These are phyloP conservation scores for Colletotrichum euphorbiae DNA, from an alignment of 2,329 filamentous ascomycete species.

Conservation along the genomic window DNA sequence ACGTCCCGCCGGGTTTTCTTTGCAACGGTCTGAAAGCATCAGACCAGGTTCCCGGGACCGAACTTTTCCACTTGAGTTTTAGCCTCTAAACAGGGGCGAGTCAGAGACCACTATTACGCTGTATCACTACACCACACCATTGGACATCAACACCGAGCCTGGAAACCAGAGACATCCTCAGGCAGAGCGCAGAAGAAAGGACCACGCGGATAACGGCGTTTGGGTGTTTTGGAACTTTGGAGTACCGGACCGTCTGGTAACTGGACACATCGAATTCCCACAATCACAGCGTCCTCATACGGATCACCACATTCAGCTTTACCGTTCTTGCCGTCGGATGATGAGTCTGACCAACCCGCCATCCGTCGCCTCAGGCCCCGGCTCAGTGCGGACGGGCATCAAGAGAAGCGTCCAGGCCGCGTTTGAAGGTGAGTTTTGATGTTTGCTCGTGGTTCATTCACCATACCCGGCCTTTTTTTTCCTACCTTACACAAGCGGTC, in stretches of 20 bases:
- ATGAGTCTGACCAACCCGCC: conserved; percentile 69
- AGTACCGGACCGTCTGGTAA: conserved; percentile 14
- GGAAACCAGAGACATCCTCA: conserved; percentile 13
- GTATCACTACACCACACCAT: background rate
- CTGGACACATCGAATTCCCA: conserved; percentile 4
- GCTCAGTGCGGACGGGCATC: conserved; percentile 57
- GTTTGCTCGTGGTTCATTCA: conserved; percentile 30
- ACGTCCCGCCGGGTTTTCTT: conserved; percentile 8
- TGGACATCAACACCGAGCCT: conserved; percentile 12
- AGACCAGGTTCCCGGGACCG: conserved; percentile 27
- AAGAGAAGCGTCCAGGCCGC: conserved; percentile 71
- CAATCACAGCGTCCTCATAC: background rate
- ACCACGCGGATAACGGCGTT: conserved; percentile 8
- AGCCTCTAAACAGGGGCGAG: conserved; percentile 8
- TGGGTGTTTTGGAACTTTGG: conserved; percentile 7
- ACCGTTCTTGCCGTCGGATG: conserved; percentile 17
- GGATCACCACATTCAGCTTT: conserved; percentile 24
- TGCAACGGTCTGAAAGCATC: conserved; percentile 7
- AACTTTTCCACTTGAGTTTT: conserved; percentile 16
- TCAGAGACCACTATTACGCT: background rate
- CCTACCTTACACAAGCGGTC: background rate
- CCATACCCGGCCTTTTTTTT: background rate
- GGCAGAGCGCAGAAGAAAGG: conserved; percentile 1
- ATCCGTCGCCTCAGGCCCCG: conserved; percentile 61
- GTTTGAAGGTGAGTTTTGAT: conserved; percentile 66